Conservation (phyloP, 768 basidiomycete species). For the Trametes cubensis region DNA sequence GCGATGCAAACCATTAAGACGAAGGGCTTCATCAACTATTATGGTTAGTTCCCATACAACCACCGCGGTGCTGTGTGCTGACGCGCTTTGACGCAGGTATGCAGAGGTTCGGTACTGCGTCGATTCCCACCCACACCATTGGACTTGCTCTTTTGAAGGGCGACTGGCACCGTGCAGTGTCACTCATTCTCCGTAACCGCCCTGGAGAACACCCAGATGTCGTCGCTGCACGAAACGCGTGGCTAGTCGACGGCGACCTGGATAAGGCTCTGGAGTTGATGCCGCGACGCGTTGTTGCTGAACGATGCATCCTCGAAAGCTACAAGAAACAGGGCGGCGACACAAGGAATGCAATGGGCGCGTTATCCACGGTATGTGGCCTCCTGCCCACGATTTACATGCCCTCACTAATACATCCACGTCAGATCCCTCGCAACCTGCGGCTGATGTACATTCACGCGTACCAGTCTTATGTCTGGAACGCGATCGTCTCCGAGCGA, state of each 20-base stretch:
- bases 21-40: conserved; percentile 97
- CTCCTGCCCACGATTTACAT: background rate
- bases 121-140: conserved; percentile 93
- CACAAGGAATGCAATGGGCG: conserved; percentile 83
- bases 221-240: conserved; percentile 79
- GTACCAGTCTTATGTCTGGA: conserved; percentile 99
- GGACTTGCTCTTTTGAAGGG: conserved; percentile 87
- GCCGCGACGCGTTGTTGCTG: conserved; percentile 91
- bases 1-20: conserved; percentile 77
- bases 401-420: conserved; percentile 3
- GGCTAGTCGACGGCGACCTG: conserved; percentile 81
- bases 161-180: conserved; percentile 87
- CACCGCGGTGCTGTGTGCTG: background rate
- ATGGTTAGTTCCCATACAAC: conserved; percentile 56
- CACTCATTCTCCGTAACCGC: conserved; percentile 77
- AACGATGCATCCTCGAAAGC: conserved; percentile 89
- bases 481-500: conserved; percentile 93
- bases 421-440: conserved; percentile 91
- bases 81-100: conserved; percentile 61
- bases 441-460: conserved; percentile 98
- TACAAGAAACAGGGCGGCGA: conserved; percentile 81
- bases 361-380: conserved; percentile 73
- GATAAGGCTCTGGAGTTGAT: conserved; percentile 82
- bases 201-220: conserved; percentile 94
- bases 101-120: conserved; percentile 98